These are phyloP conservation scores for Dillenia turbinata DNA, from an alignment of 164 flowering plant genomes.

Conservation along the genomic window DNA sequence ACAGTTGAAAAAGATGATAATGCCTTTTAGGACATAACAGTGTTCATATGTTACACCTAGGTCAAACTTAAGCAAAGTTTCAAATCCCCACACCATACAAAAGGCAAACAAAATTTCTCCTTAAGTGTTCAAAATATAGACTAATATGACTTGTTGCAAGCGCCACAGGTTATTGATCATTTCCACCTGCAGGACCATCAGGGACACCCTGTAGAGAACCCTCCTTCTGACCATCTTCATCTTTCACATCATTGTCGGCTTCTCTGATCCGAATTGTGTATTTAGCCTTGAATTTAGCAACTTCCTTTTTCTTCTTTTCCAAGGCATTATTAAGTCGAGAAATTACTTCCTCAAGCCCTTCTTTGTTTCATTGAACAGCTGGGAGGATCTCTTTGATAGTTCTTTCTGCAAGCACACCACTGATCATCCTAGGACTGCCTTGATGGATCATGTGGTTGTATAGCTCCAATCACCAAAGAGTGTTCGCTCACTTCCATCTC, in stretches of 20 bases:
- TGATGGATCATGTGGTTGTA: slow-evolving; percentile 80
- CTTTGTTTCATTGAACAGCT: slow-evolving; percentile 86
- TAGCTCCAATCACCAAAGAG: slow-evolving; percentile 71
- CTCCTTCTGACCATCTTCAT: slow-evolving; percentile 59
- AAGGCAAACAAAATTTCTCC: not conserved
- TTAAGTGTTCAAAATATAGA: not conserved
- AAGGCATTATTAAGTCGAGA: slow-evolving; percentile 65
- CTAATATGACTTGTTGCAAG: not conserved
- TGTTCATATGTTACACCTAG: no score
- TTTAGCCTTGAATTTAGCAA: slow-evolving; percentile 71
- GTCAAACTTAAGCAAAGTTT: no score
- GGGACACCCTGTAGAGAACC: slow-evolving; percentile 89
- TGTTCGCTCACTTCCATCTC: slow-evolving; percentile 98
- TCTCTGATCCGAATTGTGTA: slow-evolving; percentile 74
- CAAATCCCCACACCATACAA: no score
- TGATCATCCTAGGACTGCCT: slow-evolving; percentile 92
- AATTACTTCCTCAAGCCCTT: slow-evolving; percentile 88
- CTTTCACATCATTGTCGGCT: slow-evolving; percentile 49
- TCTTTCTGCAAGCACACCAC: slow-evolving; percentile 94
- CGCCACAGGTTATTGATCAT: not conserved
- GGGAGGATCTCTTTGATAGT: slow-evolving; percentile 88
- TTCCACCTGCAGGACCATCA: slow-evolving; percentile 69
- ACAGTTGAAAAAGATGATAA: no score
- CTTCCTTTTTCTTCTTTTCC: slow-evolving; percentile 81
- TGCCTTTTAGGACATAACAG: no score